Base-by-base conservation (phyloP, 2,329 filamentous ascomycete genomes). In the Monosporascus sp. region DNA sequence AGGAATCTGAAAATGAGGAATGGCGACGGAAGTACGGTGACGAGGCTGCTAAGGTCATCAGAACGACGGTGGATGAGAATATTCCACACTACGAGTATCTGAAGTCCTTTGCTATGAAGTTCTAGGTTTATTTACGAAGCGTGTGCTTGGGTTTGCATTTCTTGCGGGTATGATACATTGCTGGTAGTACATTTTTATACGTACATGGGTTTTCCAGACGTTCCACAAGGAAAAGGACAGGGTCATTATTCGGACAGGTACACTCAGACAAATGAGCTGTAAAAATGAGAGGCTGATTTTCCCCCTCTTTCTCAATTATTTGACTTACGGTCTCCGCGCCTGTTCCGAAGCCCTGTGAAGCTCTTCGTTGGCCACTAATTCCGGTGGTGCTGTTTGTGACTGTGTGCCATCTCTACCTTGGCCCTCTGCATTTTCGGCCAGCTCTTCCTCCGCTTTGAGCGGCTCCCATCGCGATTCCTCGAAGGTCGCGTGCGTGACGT, bases 41-140 rank as follows among this genome's bases (percentile, higher is more conserved):
- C 47, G 80, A 91, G 64, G 88, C 77, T 14, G 84, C 86, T 53
- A 84, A 82, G 67, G 68, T 86, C 47, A 93, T 94, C 65, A 77
- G 85, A 55, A 76, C 84, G 62, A 86, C 81, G 14, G 89, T 92
- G 38, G 79, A 89, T 56, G 85, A 80, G 51, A 92, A 91, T 64
- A 74, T 89, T 48, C 76, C 78, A 49, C 80, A 91, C 67, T 94
- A 94, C 69, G 87, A 93, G 71, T 91, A 92, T 67, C 73, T 94
- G 70, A 92, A 88, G 79, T 79, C 83, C 63, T 94, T 90, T 72
- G 85, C 85, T 56, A 77, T 91, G 65, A 81, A 82, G 70, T 74
- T 82, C 57, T 83, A 70, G 64, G 19, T 41, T 27, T 26, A 49
- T 48, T 26, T 35, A 48, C 37, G 37, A 45, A 17, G 27, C 26